These are phyloP conservation scores for Penicillium sp. DNA, from an alignment of 2,329 filamentous ascomycete genomes.

Conservation along the genomic window DNA sequence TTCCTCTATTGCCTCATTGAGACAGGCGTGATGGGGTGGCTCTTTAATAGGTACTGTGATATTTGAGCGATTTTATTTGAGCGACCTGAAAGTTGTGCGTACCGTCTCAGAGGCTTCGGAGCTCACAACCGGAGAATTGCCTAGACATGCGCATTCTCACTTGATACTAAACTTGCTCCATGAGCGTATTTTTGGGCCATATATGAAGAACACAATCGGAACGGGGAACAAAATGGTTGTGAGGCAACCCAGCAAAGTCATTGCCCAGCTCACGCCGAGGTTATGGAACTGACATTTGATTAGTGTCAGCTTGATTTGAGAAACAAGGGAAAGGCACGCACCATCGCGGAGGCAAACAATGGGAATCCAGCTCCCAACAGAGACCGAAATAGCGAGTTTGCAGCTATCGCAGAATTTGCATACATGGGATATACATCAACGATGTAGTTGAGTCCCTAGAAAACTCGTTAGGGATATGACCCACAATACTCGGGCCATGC, in stretches of 20 bases:
- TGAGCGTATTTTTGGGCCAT: slow-evolving; percentile 44
- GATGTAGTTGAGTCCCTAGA: slow-evolving; percentile 44
- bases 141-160: neutral
- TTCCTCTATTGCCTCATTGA: neutral
- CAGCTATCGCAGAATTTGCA: slow-evolving; percentile 43
- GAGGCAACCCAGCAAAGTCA: slow-evolving; percentile 41
- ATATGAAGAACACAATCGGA: slow-evolving; percentile 52
- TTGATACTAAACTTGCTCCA: slow-evolving; percentile 40
- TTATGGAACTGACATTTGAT: slow-evolving; percentile 29
- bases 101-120: no score
- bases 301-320: neutral
- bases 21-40: neutral
- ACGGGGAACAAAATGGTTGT: slow-evolving; percentile 46
- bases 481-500: neutral
- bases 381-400: slow-evolving; percentile 39
- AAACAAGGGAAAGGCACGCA: neutral
- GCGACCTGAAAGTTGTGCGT: no score
- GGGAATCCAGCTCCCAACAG: slow-evolving; percentile 39
- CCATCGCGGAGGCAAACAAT: slow-evolving; percentile 37
- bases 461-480: neutral
- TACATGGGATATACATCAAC: slow-evolving; percentile 45
- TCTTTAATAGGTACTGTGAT: no score
- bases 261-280: slow-evolving; percentile 44
- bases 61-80: no score
- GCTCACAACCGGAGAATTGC: no score